Evolutionary conservation across 2,329 filamentous ascomycete species (phyloP).

Genomic region (Chrysosporium queenslandicum): DNA sequence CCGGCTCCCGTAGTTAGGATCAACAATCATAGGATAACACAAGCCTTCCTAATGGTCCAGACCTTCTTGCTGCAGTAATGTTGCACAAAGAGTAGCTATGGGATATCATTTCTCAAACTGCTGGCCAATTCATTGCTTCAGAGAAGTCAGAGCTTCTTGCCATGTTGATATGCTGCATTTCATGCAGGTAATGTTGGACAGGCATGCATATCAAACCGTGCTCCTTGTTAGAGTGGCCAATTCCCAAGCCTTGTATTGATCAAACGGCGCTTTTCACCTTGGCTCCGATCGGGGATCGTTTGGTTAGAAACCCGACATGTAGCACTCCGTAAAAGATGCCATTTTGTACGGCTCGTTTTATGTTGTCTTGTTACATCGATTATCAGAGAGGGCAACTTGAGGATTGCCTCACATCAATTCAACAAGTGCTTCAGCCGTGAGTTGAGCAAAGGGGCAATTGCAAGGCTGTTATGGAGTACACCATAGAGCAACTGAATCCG

Average conservation of each 20-base stretch:
- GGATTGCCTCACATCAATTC: neutral
- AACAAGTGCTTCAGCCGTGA: neutral
- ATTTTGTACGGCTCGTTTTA: too few relatives aligned
- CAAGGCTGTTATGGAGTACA: neutral
- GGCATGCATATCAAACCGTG: neutral
- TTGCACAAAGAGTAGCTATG: too few relatives aligned
- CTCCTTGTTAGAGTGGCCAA: neutral
- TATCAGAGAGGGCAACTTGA: too few relatives aligned
- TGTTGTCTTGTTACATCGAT: too few relatives aligned
- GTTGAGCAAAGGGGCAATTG: neutral
- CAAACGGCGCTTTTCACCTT: too few relatives aligned
- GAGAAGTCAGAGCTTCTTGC: neutral
- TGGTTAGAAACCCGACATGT: neutral
- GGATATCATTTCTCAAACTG: neutral
- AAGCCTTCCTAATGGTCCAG: too few relatives aligned
- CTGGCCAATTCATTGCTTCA: neutral
- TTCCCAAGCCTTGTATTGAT: neutral
- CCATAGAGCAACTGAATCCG: too few relatives aligned
- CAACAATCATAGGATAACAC: neutral
- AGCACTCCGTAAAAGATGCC: too few relatives aligned
- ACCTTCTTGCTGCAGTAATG: too few relatives aligned
- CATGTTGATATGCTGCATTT: neutral
- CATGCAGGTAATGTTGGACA: conserved; percentile 5
- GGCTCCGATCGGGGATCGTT: too few relatives aligned
- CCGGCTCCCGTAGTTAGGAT: neutral